Base-by-base conservation (phyloP, 305 asterid genomes). In the Salvia sclarea region DNA sequence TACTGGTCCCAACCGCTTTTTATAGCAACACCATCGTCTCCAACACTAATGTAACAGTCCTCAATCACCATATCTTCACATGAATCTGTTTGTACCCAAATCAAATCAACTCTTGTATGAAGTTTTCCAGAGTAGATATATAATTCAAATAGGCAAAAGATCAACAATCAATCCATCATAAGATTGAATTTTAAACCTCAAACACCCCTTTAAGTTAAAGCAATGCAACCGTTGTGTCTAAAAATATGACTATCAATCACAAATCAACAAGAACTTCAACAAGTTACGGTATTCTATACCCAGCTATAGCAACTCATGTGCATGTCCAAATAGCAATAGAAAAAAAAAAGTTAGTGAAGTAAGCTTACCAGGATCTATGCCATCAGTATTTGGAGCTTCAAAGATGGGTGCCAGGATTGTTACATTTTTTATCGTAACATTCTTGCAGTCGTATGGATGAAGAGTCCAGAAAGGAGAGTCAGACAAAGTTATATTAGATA, bases 1-100 rank as follows among this genome's bases (percentile, higher is more conserved):
- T 79, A 87, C 77, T 85, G 95, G 75, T 87, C 95, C 95, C 95
- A 87, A 45, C 95, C 95, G 62, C 95, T 87, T 81, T 87, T 87
- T 69, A 87, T 87, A 6, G 95, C 95, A 28, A 87, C 70, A 14
- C 80, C 87, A 58, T 87, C 95, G 60, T 87, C 95, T 43, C 95
- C 95, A 12, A 87, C 95, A 13, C 95, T 87, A 69, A 87, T 87
- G 83, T 87, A 87, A 74, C 91, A 85, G 80, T 87, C 75, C 78
- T 85, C 91, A 30, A 87, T 85, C 76, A 85, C 73, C 85, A 87
- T 71, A 71, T 87, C 95, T 73, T 87, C 91, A 44, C 95, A 85
- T 7, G 95, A 87, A 85, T 87, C 95, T 87, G 87, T 78, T 65
- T 41, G 71, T 24, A 28, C 59, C 59, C 14, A 22, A 21, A 20